phyloP scores from a whole-genome alignment of 176 grass and related monocot species.

The Ampelocalamus luodianensis region DNA sequence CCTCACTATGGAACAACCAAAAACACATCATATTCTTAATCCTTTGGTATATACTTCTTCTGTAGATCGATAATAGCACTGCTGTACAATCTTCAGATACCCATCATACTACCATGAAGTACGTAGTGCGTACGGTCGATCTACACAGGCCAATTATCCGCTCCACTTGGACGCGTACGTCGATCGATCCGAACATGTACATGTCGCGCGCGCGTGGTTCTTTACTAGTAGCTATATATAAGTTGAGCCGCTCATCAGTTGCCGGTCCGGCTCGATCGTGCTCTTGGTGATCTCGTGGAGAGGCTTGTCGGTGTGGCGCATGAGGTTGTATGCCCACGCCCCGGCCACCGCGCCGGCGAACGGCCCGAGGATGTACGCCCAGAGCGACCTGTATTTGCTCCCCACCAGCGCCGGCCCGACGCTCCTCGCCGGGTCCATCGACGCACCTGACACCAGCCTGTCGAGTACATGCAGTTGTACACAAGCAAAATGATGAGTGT shows the following conservation, averaged over 20 bases:
- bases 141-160: background rate
- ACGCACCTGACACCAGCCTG: conserved; percentile 81
- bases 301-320: conserved; percentile 67
- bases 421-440: conserved; percentile 85
- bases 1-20: no score
- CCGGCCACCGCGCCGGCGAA: conserved; percentile 63
- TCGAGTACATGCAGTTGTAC: no score
- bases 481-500: no score
- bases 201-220: no score
- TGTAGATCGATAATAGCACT: no score
- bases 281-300: conserved; percentile 58
- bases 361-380: conserved; percentile 87
- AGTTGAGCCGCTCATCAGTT: background rate
- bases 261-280: background rate
- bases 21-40: no score
- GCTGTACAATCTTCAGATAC: no score
- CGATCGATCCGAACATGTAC: background rate
- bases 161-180: background rate
- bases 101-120: no score
- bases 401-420: conserved; percentile 66
- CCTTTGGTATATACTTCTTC: no score
- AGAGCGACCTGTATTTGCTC: conserved; percentile 58
- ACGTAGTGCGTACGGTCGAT: no score
- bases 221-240: no score
- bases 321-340: conserved; percentile 73